Percentiles rank a stretch among this genome's conserved stretches.
Evolutionary conservation across 2,329 filamentous ascomycete species (phyloP).

Genomic region (Chalara sp.): DNA sequence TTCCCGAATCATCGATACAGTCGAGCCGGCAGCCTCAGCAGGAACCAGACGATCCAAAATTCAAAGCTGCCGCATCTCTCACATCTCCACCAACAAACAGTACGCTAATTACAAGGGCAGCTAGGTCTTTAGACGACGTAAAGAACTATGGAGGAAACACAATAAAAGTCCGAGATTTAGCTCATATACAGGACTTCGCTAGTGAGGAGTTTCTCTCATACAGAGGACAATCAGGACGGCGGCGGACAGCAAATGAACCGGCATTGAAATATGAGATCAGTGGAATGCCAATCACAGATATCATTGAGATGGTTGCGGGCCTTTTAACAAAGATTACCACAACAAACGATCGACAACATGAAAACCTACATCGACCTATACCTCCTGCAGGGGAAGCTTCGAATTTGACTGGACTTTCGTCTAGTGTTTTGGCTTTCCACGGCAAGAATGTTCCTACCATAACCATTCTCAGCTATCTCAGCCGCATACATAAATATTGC

Average conservation of each 20-base stretch:
- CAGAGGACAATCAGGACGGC: slow-evolving; percentile 43
- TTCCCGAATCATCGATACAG: slow-evolving; percentile 11
- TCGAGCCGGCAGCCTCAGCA: slow-evolving; percentile 7
- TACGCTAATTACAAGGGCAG: slow-evolving; percentile 18
- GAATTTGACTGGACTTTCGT: slow-evolving; percentile 57
- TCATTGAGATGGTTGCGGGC: slow-evolving; percentile 98
- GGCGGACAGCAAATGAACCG: slow-evolving; percentile 44
- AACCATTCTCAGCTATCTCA: slow-evolving; percentile 91
- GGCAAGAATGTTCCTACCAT: slow-evolving; percentile 98
- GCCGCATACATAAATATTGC: slow-evolving; percentile 96
- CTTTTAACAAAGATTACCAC: slow-evolving; percentile 95
- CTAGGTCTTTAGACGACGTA: slow-evolving; percentile 29
- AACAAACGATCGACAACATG: slow-evolving; percentile 91
- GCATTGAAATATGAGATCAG: slow-evolving; percentile 79
- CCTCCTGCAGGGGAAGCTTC: slow-evolving; percentile 47
- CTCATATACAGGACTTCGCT: slow-evolving; percentile 85
- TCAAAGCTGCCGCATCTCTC: slow-evolving; percentile 2
- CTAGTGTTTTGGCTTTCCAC: slow-evolving; percentile 85
- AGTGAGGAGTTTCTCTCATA: slow-evolving; percentile 63
- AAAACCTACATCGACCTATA: slow-evolving; percentile 74
- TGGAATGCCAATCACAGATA: slow-evolving; percentile 91
- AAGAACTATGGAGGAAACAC: slow-evolving; percentile 32
- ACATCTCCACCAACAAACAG: slow-evolving; percentile 5
- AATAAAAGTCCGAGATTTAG: slow-evolving; percentile 81
- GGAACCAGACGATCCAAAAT: slow-evolving; percentile 6